Conservation (phyloP, 1,284 basidiomycete species). For the Stereum hirsutum region DNA sequence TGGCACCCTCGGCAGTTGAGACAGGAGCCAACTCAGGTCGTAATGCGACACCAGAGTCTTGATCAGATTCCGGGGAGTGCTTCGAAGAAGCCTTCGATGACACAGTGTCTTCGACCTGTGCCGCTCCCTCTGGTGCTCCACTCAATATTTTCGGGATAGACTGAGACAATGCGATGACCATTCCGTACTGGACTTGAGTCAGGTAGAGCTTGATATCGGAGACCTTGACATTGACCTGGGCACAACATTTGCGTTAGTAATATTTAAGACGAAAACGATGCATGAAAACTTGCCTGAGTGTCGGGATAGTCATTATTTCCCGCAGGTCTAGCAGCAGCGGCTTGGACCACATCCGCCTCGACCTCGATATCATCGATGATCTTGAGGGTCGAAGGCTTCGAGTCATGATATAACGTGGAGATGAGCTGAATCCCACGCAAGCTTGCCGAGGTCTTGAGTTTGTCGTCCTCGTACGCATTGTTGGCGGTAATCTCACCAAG, state of each 20-base stretch:
- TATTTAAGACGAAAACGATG: background rate
- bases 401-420: constrained; percentile 53
- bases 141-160: constrained; percentile 69
- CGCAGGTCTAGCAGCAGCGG: constrained; percentile 33
- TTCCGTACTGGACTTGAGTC: constrained; percentile 85
- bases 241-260: constrained; percentile 3
- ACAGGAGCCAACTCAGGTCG: constrained; percentile 46
- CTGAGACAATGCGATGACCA: constrained; percentile 65
- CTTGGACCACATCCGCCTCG: constrained; percentile 64
- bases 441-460: constrained; percentile 68
- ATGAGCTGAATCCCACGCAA: constrained; percentile 82
- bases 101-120: constrained; percentile 17
- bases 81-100: constrained; percentile 1
- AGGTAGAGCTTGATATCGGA: constrained; percentile 88
- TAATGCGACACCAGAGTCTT: constrained; percentile 24
- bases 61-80: background rate
- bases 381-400: constrained; percentile 51
- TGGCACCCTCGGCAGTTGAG: constrained; percentile 8
- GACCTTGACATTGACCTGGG: constrained; percentile 65
- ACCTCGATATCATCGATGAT: constrained; percentile 93
- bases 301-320: constrained; percentile 48
- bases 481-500: constrained; percentile 86
- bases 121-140: constrained; percentile 27
- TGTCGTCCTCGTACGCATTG: constrained; percentile 65
- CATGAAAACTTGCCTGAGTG: constrained; percentile 46